Percentiles rank a stretch among this genome's conserved stretches.
Conservation (phyloP, 768 basidiomycete species). For the Amanita rimosa region DNA sequence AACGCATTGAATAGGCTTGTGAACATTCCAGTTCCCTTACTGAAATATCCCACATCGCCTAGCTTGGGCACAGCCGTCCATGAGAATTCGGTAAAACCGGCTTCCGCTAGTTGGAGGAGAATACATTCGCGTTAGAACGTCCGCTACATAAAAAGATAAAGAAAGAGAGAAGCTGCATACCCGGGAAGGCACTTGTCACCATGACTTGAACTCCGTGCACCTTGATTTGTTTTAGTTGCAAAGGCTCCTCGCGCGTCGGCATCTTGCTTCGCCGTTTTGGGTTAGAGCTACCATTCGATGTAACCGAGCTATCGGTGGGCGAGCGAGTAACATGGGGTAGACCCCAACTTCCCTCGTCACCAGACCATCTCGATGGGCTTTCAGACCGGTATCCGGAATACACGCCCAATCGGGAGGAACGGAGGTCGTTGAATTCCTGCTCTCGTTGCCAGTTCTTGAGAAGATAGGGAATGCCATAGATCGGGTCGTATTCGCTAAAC, state of each 20-base stretch:
- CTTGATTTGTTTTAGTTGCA: background rate
- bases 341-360: background rate
- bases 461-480: background rate
- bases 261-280: background rate
- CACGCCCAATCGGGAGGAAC: background rate
- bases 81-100: background rate
- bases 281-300: background rate
- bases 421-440: background rate
- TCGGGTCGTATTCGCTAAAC: background rate
- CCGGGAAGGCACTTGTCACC: background rate
- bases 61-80: background rate
- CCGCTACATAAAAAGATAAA: background rate
- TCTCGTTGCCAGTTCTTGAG: background rate
- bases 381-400: background rate
- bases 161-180: background rate
- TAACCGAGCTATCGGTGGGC: background rate
- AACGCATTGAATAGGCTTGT: conserved; percentile 3
- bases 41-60: conserved; percentile 4
- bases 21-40: background rate
- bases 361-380: background rate
- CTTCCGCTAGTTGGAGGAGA: background rate
- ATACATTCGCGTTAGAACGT: background rate
- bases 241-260: background rate
- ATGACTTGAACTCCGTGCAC: background rate
- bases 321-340: background rate